Base-by-base conservation (phyloP, 2,329 filamentous ascomycete genomes). In the Fusarium sp. region DNA sequence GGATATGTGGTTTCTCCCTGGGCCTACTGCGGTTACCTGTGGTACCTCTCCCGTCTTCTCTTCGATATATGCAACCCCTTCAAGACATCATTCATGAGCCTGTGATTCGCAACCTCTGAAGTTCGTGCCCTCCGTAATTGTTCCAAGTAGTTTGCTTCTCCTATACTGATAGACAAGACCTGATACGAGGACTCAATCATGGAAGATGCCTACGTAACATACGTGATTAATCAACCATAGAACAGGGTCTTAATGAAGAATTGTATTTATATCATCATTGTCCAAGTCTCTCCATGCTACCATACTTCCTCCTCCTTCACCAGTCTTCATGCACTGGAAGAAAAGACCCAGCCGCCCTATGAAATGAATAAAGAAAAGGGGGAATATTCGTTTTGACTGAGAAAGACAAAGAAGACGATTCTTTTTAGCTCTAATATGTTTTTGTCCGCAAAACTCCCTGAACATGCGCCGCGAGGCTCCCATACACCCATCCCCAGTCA, bases 401-500 rank as follows among this genome's bases (percentile, higher is more conserved):
- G 69, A 66, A 69, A 71, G 62, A 75, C 68, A 71, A 66, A 75
- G 60, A 75, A 72, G 61, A 73, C 59, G 58, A 53, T 72, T 73
- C 68, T 74, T 75, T 73, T 75, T 75, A 66, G 46, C 66, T 75
- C 73, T 75, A 75, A 75, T 73, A 48, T 72, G 53, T 73, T 58
- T 73, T 58, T 75, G 72, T 49, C 71, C 72, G 67, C 70, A 61
- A 74, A 75, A 75, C 73, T 75, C 73, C 73, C 72, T 67, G 54
- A 72, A 71, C 65, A 75, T 75, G 73, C 73, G 73, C 73, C 73
- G 69, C 51, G 73, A 74, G 73, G 73, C 70, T 73, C 53, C 65
- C 48, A 46, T 62, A 26, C 46, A 46, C 23, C 21, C 69, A 21
- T 52, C 57, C 61, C 54, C 21, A 65, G 42, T 65, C 60, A 52